These are phyloP conservation scores for Suillus alpinus DNA, from an alignment of 768 basidiomycete genomes.

Conservation along the genomic window DNA sequence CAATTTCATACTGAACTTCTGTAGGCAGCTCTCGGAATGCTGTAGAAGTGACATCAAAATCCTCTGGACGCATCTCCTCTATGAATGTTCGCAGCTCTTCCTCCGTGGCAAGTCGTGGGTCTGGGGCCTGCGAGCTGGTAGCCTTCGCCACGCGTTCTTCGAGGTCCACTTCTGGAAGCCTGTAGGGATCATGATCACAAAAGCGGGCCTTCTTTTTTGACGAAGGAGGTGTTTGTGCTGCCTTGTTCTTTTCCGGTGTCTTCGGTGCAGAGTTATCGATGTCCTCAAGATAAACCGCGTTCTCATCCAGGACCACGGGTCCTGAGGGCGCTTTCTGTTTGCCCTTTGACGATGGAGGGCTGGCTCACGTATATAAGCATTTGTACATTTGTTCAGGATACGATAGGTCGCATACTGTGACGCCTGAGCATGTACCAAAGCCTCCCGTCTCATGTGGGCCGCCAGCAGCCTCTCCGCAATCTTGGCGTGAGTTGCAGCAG, in stretches of 20 bases:
- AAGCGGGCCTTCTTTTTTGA: slow-evolving; percentile 62
- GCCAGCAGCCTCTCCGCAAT: slow-evolving; percentile 91
- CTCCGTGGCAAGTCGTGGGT: slow-evolving; percentile 93
- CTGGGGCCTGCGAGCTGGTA: slow-evolving; percentile 61
- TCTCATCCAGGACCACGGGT: slow-evolving; percentile 58
- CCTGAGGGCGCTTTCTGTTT: slow-evolving; percentile 46
- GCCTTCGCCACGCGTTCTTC: slow-evolving; percentile 60
- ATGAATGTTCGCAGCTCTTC: slow-evolving; percentile 92
- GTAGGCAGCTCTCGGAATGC: slow-evolving; percentile 92
- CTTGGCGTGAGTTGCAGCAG: slow-evolving; percentile 79
- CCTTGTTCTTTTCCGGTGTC: slow-evolving; percentile 41
- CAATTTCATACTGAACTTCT: slow-evolving; percentile 97
- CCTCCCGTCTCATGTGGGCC: slow-evolving; percentile 89
- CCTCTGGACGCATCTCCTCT: slow-evolving; percentile 93
- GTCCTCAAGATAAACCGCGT: slow-evolving; percentile 89
- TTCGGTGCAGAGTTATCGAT: slow-evolving; percentile 53
- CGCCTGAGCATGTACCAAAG: slow-evolving; percentile 60
- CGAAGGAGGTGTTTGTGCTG: slow-evolving; percentile 37
- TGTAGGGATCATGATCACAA: slow-evolving; percentile 87
- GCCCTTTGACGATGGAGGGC: slow-evolving; percentile 33
- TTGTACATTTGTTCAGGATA: not conserved
- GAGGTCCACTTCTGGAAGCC: slow-evolving; percentile 80
- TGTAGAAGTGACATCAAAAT: slow-evolving; percentile 88
- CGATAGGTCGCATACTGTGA: slow-evolving; percentile 36
- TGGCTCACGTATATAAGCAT: slow-evolving; percentile 6